Evolutionary conservation across 2,329 filamentous ascomycete species (phyloP), one percentile per base, ranked within the genome.

Genomic region (Cytospora mali): DNA sequence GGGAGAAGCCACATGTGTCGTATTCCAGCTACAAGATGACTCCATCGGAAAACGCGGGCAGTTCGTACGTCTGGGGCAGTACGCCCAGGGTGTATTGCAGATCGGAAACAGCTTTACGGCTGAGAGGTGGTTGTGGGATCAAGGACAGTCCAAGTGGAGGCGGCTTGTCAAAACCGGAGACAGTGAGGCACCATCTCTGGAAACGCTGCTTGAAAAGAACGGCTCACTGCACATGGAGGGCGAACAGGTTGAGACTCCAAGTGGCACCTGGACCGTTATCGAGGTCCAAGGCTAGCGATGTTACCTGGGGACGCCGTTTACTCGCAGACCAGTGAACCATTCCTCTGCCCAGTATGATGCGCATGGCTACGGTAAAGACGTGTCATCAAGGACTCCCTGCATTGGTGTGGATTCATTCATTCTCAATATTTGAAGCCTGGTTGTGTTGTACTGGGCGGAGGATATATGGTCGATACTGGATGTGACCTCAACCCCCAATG

Each of bases 61-160:
- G 65, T 75, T 87, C 0, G 74, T 88, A 0, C 71, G 82, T 25
- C 69, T 88, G 1, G 87, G 84, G 0, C 74, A 78, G 61, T 81
- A 76, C 65, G 82, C 79, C 42, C 87, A 90, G 75, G 86, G 82
- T 1, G 70, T 89, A 5, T 33, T 85, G 55, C 78, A 82, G 65
- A 71, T 73, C 2, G 80, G 78, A 0, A 71, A 74, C 0, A 68
- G 71, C 6, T 69, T 83, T 13, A 75, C 77, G 23, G 75, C 80
- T 1, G 86, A 88, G 77, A 76, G 84, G 59, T 88, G 85, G 85
- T 76, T 78, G 68, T 83, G 77, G 68, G 53, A 55, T n/a, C 53
- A 28, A 23, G n/a, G 10, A 5, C 14, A n/a, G 28, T 55, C 55
- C 42, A 48, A 10, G 7, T 64, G 62, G 62, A 51, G 55, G 51